Conservation (phyloP, 2,329 filamentous ascomycete species). For the Xylariaceae sp. region DNA sequence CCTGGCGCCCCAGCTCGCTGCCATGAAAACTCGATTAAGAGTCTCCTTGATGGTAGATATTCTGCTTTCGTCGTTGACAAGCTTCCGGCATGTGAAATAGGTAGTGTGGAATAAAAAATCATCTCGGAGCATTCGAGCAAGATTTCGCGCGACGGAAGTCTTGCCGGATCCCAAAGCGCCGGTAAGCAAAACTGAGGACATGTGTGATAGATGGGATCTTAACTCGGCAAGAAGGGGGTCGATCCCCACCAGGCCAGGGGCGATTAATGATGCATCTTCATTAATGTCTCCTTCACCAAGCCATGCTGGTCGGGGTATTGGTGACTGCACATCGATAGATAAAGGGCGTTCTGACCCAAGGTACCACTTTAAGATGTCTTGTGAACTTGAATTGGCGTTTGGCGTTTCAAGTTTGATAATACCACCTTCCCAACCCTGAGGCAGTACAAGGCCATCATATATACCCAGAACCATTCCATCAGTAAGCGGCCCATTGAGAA, state of each 20-base stretch:
- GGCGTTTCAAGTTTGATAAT: conserved; percentile 61
- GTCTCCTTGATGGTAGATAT: conserved; percentile 92
- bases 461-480: conserved; percentile 80
- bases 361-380: conserved; percentile 68
- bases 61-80: conserved; percentile 89
- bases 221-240: conserved; percentile 76
- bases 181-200: conserved; percentile 87
- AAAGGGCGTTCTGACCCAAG: conserved; percentile 77
- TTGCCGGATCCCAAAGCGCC: conserved; percentile 92
- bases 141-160: conserved; percentile 75
- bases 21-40: conserved; percentile 81
- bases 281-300: conserved; percentile 50
- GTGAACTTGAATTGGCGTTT: conserved; percentile 65
- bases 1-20: conserved; percentile 88
- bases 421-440: conserved; percentile 79
- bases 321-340: conserved; percentile 75
- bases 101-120: conserved; percentile 80
- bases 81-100: conserved; percentile 84
- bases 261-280: conserved; percentile 59
- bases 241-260: conserved; percentile 79
- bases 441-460: conserved; percentile 58
- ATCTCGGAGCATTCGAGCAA: conserved; percentile 75
- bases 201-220: conserved; percentile 76
- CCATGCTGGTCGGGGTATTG: conserved; percentile 70
- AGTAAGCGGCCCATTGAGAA: conserved; percentile 85